Conservation (phyloP, 2,329 filamentous ascomycete genomes). For the Colletotrichum sp. region DNA sequence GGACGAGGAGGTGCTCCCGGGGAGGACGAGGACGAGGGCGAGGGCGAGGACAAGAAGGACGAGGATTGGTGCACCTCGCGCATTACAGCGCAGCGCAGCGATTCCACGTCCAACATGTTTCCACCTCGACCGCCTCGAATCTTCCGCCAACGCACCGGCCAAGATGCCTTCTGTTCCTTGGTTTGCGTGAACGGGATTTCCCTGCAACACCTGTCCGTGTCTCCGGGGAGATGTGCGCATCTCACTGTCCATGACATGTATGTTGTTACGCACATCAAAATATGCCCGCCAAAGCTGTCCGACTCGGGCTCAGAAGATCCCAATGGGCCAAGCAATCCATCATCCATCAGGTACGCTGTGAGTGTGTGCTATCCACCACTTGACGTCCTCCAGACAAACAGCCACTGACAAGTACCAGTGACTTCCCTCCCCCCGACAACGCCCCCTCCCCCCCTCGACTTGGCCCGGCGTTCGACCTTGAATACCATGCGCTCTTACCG, state of each 20-base stretch:
- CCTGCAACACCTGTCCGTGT: not conserved
- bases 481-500: slow-evolving; percentile 7
- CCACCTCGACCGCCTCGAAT: slow-evolving; percentile 2
- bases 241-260: not conserved
- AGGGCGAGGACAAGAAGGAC: not conserved
- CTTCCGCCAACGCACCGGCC: slow-evolving; percentile 2
- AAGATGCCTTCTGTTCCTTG: not conserved
- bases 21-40: not conserved
- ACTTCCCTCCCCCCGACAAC: slow-evolving; percentile 5
- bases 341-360: not conserved
- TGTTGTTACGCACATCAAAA: not conserved
- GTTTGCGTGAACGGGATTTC: not conserved
- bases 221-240: not conserved
- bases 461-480: not conserved
- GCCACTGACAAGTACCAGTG: not conserved
- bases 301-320: not conserved
- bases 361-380: not conserved
- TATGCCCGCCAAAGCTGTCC: not conserved
- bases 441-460: not conserved
- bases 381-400: not conserved
- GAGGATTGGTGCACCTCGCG: not conserved
- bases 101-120: slow-evolving; percentile 9
- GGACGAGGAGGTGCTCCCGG: not conserved
- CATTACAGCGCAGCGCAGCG: slow-evolving; percentile 13
- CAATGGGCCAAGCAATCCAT: not conserved